Evolutionary conservation across 106 monocot species (phyloP).

Genomic region (Apostasia ramifera): DNA sequence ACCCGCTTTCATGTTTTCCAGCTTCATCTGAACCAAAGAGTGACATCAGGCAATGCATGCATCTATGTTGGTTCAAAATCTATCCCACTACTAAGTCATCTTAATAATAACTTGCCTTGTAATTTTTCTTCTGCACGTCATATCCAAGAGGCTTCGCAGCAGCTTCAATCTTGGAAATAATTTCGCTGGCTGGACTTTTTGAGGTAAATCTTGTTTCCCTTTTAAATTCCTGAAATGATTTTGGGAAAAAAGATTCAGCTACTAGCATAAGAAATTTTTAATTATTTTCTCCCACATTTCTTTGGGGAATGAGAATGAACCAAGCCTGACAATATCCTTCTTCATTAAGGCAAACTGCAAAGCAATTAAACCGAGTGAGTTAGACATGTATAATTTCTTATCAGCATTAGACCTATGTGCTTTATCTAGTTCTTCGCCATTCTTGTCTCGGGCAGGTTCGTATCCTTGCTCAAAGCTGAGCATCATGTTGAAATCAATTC

Average conservation of each 20-base stretch:
- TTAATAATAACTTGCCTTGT: slow-evolving; percentile 40
- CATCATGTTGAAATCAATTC: too few relatives aligned
- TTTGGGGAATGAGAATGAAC: too few relatives aligned
- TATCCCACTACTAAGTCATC: neutral
- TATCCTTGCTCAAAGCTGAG: too few relatives aligned
- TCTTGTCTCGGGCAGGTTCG: too few relatives aligned
- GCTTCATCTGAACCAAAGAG: slow-evolving; percentile 55
- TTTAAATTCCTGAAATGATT: slow-evolving; percentile 61
- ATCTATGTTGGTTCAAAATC: neutral
- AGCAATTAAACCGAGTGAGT: too few relatives aligned
- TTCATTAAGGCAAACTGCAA: too few relatives aligned
- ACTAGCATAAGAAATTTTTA: neutral
- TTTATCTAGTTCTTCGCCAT: too few relatives aligned
- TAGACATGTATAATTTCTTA: too few relatives aligned
- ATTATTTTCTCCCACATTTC: too few relatives aligned
- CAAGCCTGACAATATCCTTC: too few relatives aligned
- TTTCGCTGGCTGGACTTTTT: slow-evolving; percentile 78
- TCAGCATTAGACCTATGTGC: too few relatives aligned
- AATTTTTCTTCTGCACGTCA: slow-evolving; percentile 92
- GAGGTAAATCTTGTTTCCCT: slow-evolving; percentile 96
- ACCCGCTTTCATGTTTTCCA: slow-evolving; percentile 88
- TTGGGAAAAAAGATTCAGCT: neutral
- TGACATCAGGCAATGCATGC: neutral
- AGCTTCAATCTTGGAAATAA: slow-evolving; percentile 88
- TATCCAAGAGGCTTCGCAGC: slow-evolving; percentile 93